Evolutionary conservation across 1,284 basidiomycete genomes (phyloP).

Genomic region (Papiliotrema terrestris): DNA sequence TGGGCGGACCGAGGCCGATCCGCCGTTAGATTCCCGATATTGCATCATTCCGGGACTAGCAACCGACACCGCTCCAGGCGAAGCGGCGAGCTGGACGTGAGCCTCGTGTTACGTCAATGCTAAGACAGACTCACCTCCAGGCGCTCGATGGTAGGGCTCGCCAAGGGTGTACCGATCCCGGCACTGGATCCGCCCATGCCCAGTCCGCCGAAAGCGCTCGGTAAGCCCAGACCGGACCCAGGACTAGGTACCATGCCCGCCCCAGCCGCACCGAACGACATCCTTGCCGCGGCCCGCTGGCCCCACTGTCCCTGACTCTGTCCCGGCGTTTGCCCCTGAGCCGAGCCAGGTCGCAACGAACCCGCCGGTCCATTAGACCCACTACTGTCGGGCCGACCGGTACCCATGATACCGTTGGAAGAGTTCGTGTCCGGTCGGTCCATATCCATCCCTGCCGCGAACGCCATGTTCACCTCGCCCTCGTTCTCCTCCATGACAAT

Average conservation of each 20-base stretch:
- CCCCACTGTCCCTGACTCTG: too few species aligned
- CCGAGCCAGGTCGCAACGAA: too few species aligned
- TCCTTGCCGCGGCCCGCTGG: slow-evolving; percentile 3
- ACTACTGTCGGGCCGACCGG: background rate
- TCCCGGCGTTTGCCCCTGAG: too few species aligned
- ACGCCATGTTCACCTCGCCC: slow-evolving; percentile 41
- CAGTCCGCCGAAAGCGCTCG: slow-evolving; percentile 37
- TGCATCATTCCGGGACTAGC: slow-evolving; percentile 42
- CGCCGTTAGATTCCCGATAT: slow-evolving; percentile 35
- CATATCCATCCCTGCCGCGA: slow-evolving; percentile 46
- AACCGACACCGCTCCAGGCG: slow-evolving; percentile 20
- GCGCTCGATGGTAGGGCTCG: slow-evolving; percentile 39
- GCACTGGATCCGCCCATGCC: slow-evolving; percentile 29
- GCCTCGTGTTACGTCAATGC: slow-evolving; percentile 1
- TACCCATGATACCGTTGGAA: background rate
- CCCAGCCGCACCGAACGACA: slow-evolving; percentile 20
- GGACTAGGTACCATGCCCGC: slow-evolving; percentile 32
- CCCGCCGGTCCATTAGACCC: slow-evolving; percentile 11
- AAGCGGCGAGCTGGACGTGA: slow-evolving; percentile 19
- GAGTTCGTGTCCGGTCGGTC: slow-evolving; percentile 30
- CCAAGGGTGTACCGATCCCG: slow-evolving; percentile 28
- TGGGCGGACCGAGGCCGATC: slow-evolving; percentile 30
- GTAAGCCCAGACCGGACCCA: slow-evolving; percentile 30
- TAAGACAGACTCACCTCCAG: slow-evolving; percentile 24
- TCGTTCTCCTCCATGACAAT: slow-evolving; percentile 22